Conservation (phyloP, 176 grass and related monocot species). For the Aegilops speltoides region DNA sequence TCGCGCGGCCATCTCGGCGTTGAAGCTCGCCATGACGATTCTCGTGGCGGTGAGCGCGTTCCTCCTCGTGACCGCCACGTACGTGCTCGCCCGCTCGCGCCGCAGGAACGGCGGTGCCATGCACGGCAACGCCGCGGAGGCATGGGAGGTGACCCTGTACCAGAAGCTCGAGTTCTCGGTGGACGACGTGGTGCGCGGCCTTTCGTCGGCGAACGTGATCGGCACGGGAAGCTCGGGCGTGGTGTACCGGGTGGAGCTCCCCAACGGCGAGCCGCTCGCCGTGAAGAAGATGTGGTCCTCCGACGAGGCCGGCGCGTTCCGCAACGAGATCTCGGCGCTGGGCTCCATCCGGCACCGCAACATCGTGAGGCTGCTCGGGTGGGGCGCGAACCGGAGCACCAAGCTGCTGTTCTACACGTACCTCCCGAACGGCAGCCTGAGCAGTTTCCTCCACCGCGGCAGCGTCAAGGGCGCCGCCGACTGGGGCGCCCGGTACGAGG, state of each 20-base stretch:
- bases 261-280: slow-evolving; percentile 55
- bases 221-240: slow-evolving; percentile 91
- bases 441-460: slow-evolving; percentile 78
- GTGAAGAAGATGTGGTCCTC: slow-evolving; percentile 99
- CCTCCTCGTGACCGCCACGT: slow-evolving; percentile 55
- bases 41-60: slow-evolving; percentile 54
- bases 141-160: slow-evolving; percentile 94
- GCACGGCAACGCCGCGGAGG: slow-evolving; percentile 22
- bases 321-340: slow-evolving; percentile 80
- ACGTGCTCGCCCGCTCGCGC: slow-evolving; percentile 53
- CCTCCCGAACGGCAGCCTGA: slow-evolving; percentile 85
- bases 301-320: slow-evolving; percentile 69
- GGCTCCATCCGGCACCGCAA: slow-evolving; percentile 86
- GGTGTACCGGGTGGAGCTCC: slow-evolving; percentile 71
- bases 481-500: slow-evolving; percentile 71
- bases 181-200: slow-evolving; percentile 61
- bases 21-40: slow-evolving; percentile 80
- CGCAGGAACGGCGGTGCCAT: slow-evolving; percentile 10
- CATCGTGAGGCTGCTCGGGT: slow-evolving; percentile 87
- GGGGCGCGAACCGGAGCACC: slow-evolving; percentile 71
- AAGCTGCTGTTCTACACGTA: slow-evolving; percentile 90
- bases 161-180: slow-evolving; percentile 87
- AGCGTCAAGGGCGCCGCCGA: slow-evolving; percentile 65
- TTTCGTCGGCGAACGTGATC: slow-evolving; percentile 86
- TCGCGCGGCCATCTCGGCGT: slow-evolving; percentile 40